Percentiles rank a stretch among this genome's conserved stretches.
Evolutionary conservation across 1,284 basidiomycete genomes (phyloP).

Genomic region (Sanghuangporus sanghuang): DNA sequence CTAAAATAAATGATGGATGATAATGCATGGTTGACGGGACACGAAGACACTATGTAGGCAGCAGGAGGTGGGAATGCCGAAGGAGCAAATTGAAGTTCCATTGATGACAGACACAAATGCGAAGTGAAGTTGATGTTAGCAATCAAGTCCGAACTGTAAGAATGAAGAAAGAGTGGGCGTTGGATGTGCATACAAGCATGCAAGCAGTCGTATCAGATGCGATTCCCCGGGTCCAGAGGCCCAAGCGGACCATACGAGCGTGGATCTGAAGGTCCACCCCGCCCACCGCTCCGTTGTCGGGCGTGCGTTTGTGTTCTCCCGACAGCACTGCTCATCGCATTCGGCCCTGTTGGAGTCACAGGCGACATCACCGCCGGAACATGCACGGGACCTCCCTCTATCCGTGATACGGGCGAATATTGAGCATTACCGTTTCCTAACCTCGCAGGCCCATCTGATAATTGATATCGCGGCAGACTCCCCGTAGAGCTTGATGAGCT

Average conservation of each 20-base stretch:
- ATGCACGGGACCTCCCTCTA: slow-evolving; percentile 37
- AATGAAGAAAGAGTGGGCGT: not conserved
- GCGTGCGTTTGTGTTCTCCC: slow-evolving; percentile 36
- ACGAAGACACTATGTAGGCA: not conserved
- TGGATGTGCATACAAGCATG: not conserved
- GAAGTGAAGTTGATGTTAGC: not conserved
- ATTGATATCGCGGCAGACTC: slow-evolving; percentile 51
- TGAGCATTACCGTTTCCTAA: slow-evolving; percentile 33
- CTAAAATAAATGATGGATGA: not conserved
- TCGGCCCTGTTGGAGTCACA: slow-evolving; percentile 33
- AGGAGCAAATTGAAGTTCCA: not conserved
- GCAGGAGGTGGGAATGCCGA: not conserved
- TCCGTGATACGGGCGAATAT: slow-evolving; percentile 51
- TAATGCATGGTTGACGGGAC: not conserved
- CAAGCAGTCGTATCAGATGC: not conserved
- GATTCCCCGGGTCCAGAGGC: slow-evolving; percentile 59
- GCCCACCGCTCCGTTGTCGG: slow-evolving; percentile 40
- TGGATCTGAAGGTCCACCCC: slow-evolving; percentile 28
- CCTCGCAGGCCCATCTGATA: slow-evolving; percentile 43
- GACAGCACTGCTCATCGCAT: slow-evolving; percentile 31
- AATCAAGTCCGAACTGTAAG: not conserved
- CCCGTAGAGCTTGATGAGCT: slow-evolving; percentile 22
- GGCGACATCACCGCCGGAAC: slow-evolving; percentile 41
- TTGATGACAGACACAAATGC: not conserved
- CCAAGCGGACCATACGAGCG: slow-evolving; percentile 70